Evolutionary conservation across 371 early-diverging fungal genomes (phyloP).

Genomic region (Zychaea mexicana): DNA sequence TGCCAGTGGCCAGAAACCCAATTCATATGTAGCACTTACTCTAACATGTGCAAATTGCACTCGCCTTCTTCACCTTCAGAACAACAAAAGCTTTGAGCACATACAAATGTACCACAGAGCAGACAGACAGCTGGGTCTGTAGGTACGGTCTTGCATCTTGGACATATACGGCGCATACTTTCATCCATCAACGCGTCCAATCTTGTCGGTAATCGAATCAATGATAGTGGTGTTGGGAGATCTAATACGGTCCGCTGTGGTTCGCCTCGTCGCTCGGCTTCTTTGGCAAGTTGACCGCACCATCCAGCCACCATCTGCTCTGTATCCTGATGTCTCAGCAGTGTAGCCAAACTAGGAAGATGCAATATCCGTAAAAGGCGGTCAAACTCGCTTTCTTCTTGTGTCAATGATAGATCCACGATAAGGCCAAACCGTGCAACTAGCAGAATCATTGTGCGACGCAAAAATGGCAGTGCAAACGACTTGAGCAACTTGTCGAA

Average conservation of each 20-base stretch:
- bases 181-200: constrained; percentile 86
- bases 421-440: constrained; percentile 76
- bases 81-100: constrained; percentile 92
- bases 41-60: constrained; percentile 84
- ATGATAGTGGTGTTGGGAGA: constrained; percentile 61
- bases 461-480: constrained; percentile 74
- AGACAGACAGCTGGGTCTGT: constrained; percentile 90
- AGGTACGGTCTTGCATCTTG: constrained; percentile 83
- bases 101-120: constrained; percentile 91
- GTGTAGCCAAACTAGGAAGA: constrained; percentile 21
- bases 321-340: constrained; percentile 25
- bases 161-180: constrained; percentile 75
- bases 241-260: constrained; percentile 36
- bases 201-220: constrained; percentile 79
- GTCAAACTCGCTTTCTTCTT: constrained; percentile 30
- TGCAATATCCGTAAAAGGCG: constrained; percentile 26
- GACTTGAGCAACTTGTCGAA: constrained; percentile 62
- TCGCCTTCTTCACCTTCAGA: constrained; percentile 87
- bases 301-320: constrained; percentile 32
- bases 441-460: constrained; percentile 69
- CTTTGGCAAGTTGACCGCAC: constrained; percentile 38
- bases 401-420: constrained; percentile 43
- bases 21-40: constrained; percentile 50
- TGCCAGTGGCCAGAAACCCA: too few species aligned
- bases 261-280: constrained; percentile 25